A percentile compares a stretch with the other conserved stretches of the same genome.
phyloP scores from a whole-genome alignment of 768 basidiomycete genomes.

The Tricholoma sp. region DNA sequence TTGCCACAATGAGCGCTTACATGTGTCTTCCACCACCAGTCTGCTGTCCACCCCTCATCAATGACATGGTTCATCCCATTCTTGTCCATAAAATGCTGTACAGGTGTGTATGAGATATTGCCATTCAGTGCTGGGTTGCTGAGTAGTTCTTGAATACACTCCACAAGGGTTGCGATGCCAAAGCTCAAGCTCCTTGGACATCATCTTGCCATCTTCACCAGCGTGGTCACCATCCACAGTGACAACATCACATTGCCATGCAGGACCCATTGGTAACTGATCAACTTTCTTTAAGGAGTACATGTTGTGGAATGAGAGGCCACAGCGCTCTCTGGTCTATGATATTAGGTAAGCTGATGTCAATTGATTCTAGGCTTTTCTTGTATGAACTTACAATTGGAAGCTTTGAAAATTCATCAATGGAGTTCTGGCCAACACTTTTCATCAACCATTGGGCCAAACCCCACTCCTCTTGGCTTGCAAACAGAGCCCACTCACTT shows the following conservation, averaged over 20 bases:
- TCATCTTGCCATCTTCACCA: not conserved
- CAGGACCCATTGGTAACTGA: slow-evolving; percentile 1
- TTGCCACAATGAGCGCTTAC: slow-evolving; percentile 8
- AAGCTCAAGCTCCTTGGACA: not conserved
- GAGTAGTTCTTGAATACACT: not conserved
- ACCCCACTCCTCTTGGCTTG: not conserved
- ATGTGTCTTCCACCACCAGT: slow-evolving; percentile 31
- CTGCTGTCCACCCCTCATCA: slow-evolving; percentile 18
- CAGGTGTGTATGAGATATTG: not conserved
- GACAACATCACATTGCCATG: slow-evolving; percentile 10
- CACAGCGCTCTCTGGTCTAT: not conserved
- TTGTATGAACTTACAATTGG: not conserved
- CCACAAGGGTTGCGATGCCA: not conserved
- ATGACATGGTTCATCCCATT: not conserved
- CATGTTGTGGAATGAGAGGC: slow-evolving; percentile 1
- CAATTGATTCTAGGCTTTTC: not conserved
- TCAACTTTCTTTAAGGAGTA: slow-evolving; percentile 7
- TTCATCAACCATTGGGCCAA: not conserved
- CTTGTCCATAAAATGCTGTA: not conserved
- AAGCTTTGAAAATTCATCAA: not conserved
- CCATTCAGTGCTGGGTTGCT: not conserved
- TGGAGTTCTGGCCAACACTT: not conserved
- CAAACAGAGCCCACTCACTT: not conserved
- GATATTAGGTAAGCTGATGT: not conserved
- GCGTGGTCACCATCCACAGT: slow-evolving; percentile 3